Conservation (phyloP, 192 early-diverging fungal genomes). For the Backusella tarrabulga region DNA sequence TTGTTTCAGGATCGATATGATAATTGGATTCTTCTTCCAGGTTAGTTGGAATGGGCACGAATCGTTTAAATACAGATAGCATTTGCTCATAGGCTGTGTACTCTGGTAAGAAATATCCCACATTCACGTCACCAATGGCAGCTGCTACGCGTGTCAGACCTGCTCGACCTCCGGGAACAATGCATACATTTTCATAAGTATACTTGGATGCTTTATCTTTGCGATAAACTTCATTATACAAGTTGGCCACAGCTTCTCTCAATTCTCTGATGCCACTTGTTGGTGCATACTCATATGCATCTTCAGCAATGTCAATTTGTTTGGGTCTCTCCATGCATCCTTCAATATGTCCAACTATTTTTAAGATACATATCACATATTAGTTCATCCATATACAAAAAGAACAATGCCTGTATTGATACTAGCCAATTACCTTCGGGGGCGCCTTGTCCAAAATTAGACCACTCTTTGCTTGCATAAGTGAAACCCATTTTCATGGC, state of each 20-base stretch:
- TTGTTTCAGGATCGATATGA: slow-evolving; percentile 44
- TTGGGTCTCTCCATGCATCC: slow-evolving; percentile 37
- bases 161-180: slow-evolving; percentile 58
- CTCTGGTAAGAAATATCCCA: slow-evolving; percentile 58
- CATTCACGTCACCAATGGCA: slow-evolving; percentile 48
- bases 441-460: slow-evolving; percentile 47
- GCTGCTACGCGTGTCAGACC: slow-evolving; percentile 53
- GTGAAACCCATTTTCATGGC: slow-evolving; percentile 43
- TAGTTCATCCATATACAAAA: neutral
- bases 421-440: slow-evolving; percentile 41
- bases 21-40: slow-evolving; percentile 43
- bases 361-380: neutral
- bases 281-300: slow-evolving; percentile 44
- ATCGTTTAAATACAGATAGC: slow-evolving; percentile 45
- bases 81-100: slow-evolving; percentile 48
- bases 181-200: slow-evolving; percentile 52
- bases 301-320: slow-evolving; percentile 16
- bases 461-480: slow-evolving; percentile 36
- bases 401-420: no score
- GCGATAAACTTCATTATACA: slow-evolving; percentile 52
- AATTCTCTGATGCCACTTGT: slow-evolving; percentile 41
- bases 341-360: slow-evolving; percentile 37
- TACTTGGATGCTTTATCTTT: slow-evolving; percentile 44
- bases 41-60: slow-evolving; percentile 56
- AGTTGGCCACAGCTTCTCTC: slow-evolving; percentile 43